Base-by-base conservation (phyloP, 352 stramenopile genomes). In the Phytophthora foliorum region DNA sequence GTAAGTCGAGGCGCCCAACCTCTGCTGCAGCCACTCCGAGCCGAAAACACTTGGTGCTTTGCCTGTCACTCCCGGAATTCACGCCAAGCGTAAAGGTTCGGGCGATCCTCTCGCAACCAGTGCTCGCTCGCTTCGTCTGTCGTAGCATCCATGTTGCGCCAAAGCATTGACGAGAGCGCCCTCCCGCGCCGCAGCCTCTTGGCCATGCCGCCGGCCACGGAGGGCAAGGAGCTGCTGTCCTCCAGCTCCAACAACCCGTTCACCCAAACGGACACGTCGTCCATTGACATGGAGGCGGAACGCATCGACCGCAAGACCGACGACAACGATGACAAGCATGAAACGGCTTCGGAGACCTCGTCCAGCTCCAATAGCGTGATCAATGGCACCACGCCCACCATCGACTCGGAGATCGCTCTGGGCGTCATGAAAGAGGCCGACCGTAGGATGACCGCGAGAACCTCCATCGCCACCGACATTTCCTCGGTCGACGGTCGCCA, bases 91-190 rank as follows among this genome's bases (percentile, higher is more conserved):
- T 58, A 56, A 63, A 69, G 58, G 44, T 41, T 22, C 31, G 53
- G 54, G 59, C 56, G 49, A 58, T 60, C 49, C n/a, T 22, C 32
- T 45, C 51, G 22, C 48, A 10, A 29, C 38, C 17, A 57, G 32
- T 27, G 45, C 44, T 32, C 32, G 32, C 25, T 59, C 41, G 49
- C 39, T 57, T 54, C 46, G 52, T 57, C 48, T 67, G 49, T 42
- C 46, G 59, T 50, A 24, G 56, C 48, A 63, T 72, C 56, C 68
- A 69, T 75, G 62, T 45, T 75, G 62, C 68, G 68, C 50, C 53
- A 56, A 39, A 75, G 67, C 45, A 64, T 75, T 55, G 67, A 72
- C 31, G 63, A 72, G 46, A 69, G 52, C 16, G 55, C 56, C 1
- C 31, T 72, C 51, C 56, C 63, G 44, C 67, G 67, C 17, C 67